A percentile compares a stretch with the other conserved stretches of the same genome.
Evolutionary conservation across 192 early-diverging fungal genomes (phyloP).

Genomic region (Coemansia sp.): DNA sequence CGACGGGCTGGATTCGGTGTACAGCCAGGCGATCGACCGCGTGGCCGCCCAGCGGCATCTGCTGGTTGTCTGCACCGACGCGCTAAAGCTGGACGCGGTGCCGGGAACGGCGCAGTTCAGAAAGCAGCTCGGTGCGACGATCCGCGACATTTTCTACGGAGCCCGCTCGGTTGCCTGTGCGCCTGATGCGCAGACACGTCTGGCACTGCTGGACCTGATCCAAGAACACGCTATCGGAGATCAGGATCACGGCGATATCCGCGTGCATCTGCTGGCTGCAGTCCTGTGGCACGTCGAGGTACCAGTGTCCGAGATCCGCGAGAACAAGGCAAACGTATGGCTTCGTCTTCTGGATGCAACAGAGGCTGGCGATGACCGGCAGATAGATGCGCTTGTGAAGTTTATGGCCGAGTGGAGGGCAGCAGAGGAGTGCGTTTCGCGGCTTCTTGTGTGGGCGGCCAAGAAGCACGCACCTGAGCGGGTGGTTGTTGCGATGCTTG

Average conservation of each 20-base stretch:
- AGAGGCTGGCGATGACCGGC: not conserved
- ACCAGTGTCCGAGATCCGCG: too few relatives aligned
- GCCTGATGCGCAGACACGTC: not conserved
- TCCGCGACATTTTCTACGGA: conserved; percentile 3
- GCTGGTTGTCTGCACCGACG: not conserved
- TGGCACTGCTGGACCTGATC: conserved; percentile 6
- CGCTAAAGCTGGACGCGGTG: not conserved
- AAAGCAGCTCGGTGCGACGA: not conserved
- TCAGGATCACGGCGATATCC: too few relatives aligned
- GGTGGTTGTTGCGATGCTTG: conserved; percentile 9
- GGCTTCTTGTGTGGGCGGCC: conserved; percentile 22
- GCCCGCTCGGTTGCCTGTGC: not conserved
- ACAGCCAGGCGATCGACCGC: not conserved
- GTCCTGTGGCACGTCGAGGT: too few relatives aligned
- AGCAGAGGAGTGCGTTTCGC: conserved; percentile 11
- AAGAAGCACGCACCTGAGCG: conserved; percentile 4
- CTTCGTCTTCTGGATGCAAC: not conserved
- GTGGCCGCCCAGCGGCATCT: not conserved
- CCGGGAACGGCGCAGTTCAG: not conserved
- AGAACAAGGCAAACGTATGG: too few relatives aligned
- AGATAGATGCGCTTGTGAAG: conserved; percentile 17
- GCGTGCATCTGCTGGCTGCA: too few relatives aligned
- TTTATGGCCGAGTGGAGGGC: conserved; percentile 21
- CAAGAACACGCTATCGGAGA: not conserved
- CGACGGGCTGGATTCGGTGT: not conserved